Evolutionary conservation across 495 filamentous ascomycete genomes (phyloP).

Genomic region (Oidiodendron maius): DNA sequence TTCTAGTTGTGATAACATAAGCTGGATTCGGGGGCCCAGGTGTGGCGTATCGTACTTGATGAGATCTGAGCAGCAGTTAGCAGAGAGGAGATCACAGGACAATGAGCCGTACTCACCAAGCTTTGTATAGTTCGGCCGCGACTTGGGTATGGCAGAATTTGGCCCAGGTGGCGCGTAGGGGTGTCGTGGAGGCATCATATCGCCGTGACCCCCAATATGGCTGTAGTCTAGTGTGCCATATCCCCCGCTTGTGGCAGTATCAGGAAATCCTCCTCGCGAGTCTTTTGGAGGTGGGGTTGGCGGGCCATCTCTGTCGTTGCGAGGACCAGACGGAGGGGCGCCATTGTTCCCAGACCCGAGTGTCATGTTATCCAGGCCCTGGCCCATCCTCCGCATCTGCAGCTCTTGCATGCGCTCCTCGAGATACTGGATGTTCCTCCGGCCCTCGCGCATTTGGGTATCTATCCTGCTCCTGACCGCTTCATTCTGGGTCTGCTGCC

Average conservation of each 20-base stretch:
- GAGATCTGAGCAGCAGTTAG: slow-evolving; percentile 82
- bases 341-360: slow-evolving; percentile 33
- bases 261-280: slow-evolving; percentile 28
- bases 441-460: slow-evolving; percentile 85
- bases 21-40: slow-evolving; percentile 94
- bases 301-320: slow-evolving; percentile 39
- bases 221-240: slow-evolving; percentile 39
- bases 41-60: slow-evolving; percentile 98
- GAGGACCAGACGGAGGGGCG: slow-evolving; percentile 25
- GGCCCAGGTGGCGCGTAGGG: slow-evolving; percentile 76
- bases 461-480: slow-evolving; percentile 83
- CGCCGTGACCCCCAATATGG: slow-evolving; percentile 44
- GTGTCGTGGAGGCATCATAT: slow-evolving; percentile 76
- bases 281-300: slow-evolving; percentile 65
- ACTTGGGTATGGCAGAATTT: slow-evolving; percentile 60
- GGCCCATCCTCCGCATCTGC: slow-evolving; percentile 69
- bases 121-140: slow-evolving; percentile 87
- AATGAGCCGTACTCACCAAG: slow-evolving; percentile 58
- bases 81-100: background rate
- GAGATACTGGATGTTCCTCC: slow-evolving; percentile 88
- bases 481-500: slow-evolving; percentile 89
- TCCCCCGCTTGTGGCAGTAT: slow-evolving; percentile 28
- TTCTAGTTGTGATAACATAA: slow-evolving; percentile 97
- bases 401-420: slow-evolving; percentile 86
- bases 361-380: slow-evolving; percentile 57